phyloP scores from a whole-genome alignment of 192 early-diverging fungal genomes.

The Linnemannia elongata region DNA sequence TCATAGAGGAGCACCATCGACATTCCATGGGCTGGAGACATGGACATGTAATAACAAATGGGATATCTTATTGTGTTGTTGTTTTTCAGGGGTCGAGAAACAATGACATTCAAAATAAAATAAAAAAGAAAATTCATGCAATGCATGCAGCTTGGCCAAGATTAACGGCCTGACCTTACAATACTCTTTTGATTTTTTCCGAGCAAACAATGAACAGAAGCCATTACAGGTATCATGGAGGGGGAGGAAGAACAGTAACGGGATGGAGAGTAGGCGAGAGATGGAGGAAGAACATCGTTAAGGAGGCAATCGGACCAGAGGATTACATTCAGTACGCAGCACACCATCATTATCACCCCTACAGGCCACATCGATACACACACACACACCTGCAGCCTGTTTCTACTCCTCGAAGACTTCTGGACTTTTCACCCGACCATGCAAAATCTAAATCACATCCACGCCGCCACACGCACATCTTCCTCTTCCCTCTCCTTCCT shows the following conservation, averaged over 20 bases:
- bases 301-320: too few species aligned
- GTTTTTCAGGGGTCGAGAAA: conserved; percentile 14
- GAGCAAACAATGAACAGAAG: background rate
- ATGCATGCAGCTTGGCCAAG: background rate
- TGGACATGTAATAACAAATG: background rate
- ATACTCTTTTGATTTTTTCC: background rate
- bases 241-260: too few species aligned
- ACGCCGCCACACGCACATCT: background rate
- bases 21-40: background rate
- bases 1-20: too few species aligned
- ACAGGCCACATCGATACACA: too few species aligned
- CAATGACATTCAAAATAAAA: background rate
- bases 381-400: background rate
- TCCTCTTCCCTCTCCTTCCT: background rate
- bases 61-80: background rate
- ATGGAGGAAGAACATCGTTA: too few species aligned
- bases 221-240: too few species aligned
- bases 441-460: background rate
- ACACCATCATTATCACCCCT: background rate
- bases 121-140: conserved; percentile 24
- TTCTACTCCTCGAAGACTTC: too few species aligned
- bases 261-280: too few species aligned
- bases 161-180: background rate
- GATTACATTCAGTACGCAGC: too few species aligned
- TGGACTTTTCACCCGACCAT: background rate